Evolutionary conservation across 768 basidiomycete species (phyloP).

Genomic region (Agrocybe pediades): DNA sequence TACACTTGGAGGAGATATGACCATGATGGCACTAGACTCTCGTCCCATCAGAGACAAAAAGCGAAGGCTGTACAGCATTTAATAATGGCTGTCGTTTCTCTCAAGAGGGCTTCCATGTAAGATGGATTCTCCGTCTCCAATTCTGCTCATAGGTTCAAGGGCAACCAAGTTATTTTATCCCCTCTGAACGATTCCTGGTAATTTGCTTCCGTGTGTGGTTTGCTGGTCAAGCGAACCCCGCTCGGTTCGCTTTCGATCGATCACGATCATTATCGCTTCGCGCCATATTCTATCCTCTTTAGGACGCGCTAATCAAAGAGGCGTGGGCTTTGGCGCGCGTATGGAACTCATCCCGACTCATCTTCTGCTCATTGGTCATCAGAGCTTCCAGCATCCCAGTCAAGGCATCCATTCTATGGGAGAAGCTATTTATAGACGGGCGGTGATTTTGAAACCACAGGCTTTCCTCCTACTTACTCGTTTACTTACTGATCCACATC

Average conservation of each 20-base stretch:
- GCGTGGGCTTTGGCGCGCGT: background rate
- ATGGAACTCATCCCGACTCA: background rate
- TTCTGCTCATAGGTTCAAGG: too few relatives aligned
- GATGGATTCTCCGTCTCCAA: too few relatives aligned
- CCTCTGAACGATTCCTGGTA: background rate
- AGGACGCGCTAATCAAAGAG: too few relatives aligned
- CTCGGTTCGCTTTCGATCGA: slow-evolving; percentile 2
- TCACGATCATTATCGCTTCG: slow-evolving; percentile 7
- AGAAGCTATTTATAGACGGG: background rate
- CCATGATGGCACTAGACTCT: background rate
- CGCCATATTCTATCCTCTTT: slow-evolving; percentile 12
- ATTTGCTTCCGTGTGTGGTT: background rate
- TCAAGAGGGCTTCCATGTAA: too few relatives aligned
- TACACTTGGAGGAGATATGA: too few relatives aligned
- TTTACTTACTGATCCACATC: too few relatives aligned
- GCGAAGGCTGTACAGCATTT: background rate
- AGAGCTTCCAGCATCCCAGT: too few relatives aligned
- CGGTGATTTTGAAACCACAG: too few relatives aligned
- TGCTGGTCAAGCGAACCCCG: slow-evolving; percentile 1
- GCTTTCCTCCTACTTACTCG: too few relatives aligned
- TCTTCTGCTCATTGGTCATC: slow-evolving; percentile 17
- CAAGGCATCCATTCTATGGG: background rate
- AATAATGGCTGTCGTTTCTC: background rate
- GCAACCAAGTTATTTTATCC: background rate
- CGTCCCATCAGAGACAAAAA: background rate